Base-by-base conservation (phyloP, 257 asterid genomes). In the Hygrophila difformis region DNA sequence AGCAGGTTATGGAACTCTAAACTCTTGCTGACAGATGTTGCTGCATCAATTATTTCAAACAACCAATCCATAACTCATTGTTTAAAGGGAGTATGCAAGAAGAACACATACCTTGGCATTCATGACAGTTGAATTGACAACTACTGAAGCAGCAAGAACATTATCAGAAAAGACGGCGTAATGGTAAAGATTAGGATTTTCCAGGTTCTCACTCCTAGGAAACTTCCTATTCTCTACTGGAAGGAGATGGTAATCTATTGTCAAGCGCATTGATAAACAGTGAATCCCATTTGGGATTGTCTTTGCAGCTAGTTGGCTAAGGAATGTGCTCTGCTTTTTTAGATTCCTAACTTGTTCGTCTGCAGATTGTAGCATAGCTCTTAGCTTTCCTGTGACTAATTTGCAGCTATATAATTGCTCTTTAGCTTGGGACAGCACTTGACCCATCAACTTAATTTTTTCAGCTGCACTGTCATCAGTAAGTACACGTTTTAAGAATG, bases 291-390 rank as follows among this genome's bases (percentile, higher is more conserved):
- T 91, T n/a, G 96, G 98, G 52, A 91, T 78, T 5, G 95, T 91
- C 84, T 91, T 91, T 24, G 98, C 96, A 39, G 96, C 98, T 59
- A 91, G 62, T 62, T 86, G 98, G 55, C 96, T 86, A 39, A 91
- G 80, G 66, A 86, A 91, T 59, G 98, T 86, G 77, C 96, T 91
- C 76, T 91, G 98, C 73, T 84, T 91, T 68, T 91, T 91, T 67
- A 82, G 81, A 68, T 82, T 72, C 70, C 98, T 73, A 47, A 91
- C 96, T 80, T 91, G 96, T 72, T 86, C 98, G 62, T 91, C 98
- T 0, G 98, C 93, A 62, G 94, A 79, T 65, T 86, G 98, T 53
- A 86, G 77, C 96, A 91, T 86, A 52, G 96, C 98, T 78, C 96
- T 75, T 34, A 86, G 80, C 78, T 91, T 86, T 41, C 78, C 93